Evolutionary conservation across 2,329 filamentous ascomycete species (phyloP), one percentile per base, ranked within the genome.

Genomic region (Fusarium torulosum): DNA sequence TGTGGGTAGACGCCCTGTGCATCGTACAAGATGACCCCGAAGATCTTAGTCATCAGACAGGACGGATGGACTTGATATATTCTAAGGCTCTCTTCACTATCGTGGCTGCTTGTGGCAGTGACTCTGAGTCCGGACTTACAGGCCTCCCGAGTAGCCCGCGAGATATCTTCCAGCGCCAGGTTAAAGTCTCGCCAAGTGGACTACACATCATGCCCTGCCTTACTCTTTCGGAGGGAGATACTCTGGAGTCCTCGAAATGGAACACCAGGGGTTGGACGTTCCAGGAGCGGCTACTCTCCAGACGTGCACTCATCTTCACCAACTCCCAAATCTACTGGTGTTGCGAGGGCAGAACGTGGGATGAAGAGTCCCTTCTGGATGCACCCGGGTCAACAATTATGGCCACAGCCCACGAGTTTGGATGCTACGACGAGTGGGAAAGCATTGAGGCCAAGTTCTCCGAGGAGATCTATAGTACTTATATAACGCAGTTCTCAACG

Each of bases 1-100:
- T 69, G 3, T 69, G 66, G 66, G 58, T 69, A 15, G 66, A 69
- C n/a, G 65, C 66, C 4, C 11, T 69, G 0, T 69, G 66, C 4
- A 69, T 69, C 1, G 41, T 64, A 3, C 58, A 69, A 29, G 62
- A 69, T 11, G 66, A 69, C 7, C 23, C 43, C 14, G 2, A 21
- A 20, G 60, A 65, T 5, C 15, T 54, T 41, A 19, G 47, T 0
- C 43, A 19, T 7, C 60, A 65, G 17, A 50, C 54, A 0, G 40
- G 40, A 35, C n/a, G 58, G 3, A 69, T 66, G 60, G 60, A 66
- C 5, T 11, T 57, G 1, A 49, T 69, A 2, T 69, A 63, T 20
- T 69, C 62, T 7, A 51, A 35, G 4, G 59, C 61, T 0, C 20
- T 59, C 5, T 44, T 64, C 6, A 64, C 53, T 1, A 23, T 65